Conservation (phyloP, 2,329 filamentous ascomycete species). For the Beauveria sp. region DNA sequence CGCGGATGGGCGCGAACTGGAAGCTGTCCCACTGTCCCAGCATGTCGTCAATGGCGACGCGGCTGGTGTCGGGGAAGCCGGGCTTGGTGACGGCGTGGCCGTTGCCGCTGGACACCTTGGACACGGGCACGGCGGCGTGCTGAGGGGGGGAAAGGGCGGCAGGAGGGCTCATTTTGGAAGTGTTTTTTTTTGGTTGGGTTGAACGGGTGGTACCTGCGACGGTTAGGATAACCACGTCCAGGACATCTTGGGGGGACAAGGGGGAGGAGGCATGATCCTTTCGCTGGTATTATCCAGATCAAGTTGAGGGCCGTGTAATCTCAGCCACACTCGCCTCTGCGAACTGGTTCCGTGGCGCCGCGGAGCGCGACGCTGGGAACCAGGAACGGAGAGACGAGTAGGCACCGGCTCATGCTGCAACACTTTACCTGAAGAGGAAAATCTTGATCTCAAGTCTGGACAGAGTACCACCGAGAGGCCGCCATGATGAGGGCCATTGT, state of each 20-base stretch:
- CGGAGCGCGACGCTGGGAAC: conserved; percentile 14
- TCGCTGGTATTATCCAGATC: conserved; percentile 99
- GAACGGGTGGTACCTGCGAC: conserved; percentile 13
- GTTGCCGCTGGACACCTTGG: conserved; percentile 29
- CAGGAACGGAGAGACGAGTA: conserved; percentile 15
- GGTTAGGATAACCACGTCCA: conserved; percentile 22
- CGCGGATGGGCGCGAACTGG: conserved; percentile 77
- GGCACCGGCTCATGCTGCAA: conserved; percentile 59
- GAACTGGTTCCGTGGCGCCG: conserved; percentile 16
- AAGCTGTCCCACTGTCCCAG: conserved; percentile 75
- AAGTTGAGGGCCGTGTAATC: conserved; percentile 91
- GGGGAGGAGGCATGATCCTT: conserved; percentile 79
- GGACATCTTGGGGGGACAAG: conserved; percentile 39
- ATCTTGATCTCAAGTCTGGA: conserved; percentile 27
- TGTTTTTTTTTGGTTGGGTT: not conserved
- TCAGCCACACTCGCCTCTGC: conserved; percentile 42
- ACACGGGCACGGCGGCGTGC: conserved; percentile 38
- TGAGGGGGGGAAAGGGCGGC: conserved; percentile 56
- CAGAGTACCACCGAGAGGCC: conserved; percentile 26
- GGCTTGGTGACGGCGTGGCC: conserved; percentile 15
- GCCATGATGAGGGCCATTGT: conserved; percentile 23
- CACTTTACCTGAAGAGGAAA: conserved; percentile 33
- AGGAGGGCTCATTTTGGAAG: conserved; percentile 67
- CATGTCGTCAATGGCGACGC: conserved; percentile 54
- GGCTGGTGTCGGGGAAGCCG: conserved; percentile 19